Evolutionary conservation across 345 rosid genomes (phyloP), one percentile per base, ranked within the genome.

Genomic region (Psidium friedrichsthalianum): DNA sequence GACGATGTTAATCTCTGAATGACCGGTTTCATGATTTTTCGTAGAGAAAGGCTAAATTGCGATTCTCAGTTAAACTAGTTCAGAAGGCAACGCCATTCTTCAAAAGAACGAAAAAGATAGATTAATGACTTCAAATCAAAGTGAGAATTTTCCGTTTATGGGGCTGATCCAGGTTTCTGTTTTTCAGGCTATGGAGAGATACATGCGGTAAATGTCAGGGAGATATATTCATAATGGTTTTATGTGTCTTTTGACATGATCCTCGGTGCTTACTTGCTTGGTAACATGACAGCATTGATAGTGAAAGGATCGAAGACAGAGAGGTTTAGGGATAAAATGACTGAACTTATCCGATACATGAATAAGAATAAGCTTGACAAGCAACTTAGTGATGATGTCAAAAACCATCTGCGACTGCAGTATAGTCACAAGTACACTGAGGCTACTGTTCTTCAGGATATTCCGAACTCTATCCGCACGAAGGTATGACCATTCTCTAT

Each of bases 271-370:
- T 96, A 96, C 91, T 86, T 96, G 86, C 92, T 95, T 13, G 99
- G 99, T 87, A 96, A 96, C 91, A 95, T 96, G 96, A 91, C 98
- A 22, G 99, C 99, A 53, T 87, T 96, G 90, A 94, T 95, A 29
- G 98, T 95, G 14, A 95, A 94, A 91, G 99, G 98, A 83, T 96
- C 99, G 11, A 96, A 89, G 90, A 94, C 98, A 47, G 99, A 94
- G 89, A 91, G 88, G 84, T 94, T 94, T 74, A 83, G 98, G 84
- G 98, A 96, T 85, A 95, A 90, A 85, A 92, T 95, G 98, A 74
- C 95, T 6, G 96, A 94, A 52, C 88, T 96, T 32, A 92, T 92
- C 89, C 86, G 91, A 85, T 96, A 93, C 84, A 92, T 94, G 92
- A 94, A 92, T 27, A 91, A 89, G 90, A 91, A 95, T 88, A 94